Percentiles rank a stretch among this genome's conserved stretches.
Conservation (phyloP, 78 protist genomes). For the Dictyostelium citrinum region DNA sequence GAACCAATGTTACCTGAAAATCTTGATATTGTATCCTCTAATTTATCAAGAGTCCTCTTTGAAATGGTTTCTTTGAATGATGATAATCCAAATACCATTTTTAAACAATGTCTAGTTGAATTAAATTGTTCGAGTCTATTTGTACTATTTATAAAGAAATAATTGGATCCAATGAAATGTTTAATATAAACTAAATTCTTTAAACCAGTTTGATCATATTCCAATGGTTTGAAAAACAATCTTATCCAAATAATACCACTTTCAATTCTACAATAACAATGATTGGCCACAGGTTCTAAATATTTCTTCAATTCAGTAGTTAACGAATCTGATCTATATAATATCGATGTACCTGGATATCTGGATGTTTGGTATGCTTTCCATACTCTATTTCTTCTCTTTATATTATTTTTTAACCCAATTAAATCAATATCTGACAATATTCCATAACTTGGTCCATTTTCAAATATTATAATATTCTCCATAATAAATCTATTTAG, state of each 20-base stretch:
- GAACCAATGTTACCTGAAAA: background rate
- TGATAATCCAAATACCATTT: background rate
- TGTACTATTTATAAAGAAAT: background rate
- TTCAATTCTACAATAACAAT: background rate
- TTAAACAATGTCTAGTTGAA: background rate
- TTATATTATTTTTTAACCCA: background rate
- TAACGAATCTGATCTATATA: background rate
- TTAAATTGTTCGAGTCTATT: background rate
- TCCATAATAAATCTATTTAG: background rate
- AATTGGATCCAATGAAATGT: background rate
- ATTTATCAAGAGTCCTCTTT: background rate
- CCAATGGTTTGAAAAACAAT: background rate
- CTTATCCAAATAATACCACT: background rate
- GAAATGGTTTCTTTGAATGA: background rate
- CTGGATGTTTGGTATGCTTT: background rate
- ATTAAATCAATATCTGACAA: background rate
- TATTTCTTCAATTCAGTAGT: background rate
- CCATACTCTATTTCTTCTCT: background rate
- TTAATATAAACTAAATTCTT: too few relatives aligned
- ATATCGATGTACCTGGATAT: background rate
- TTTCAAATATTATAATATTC: background rate
- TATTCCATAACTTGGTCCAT: background rate
- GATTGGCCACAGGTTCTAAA: background rate
- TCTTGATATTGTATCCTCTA: background rate
- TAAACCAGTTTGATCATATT: background rate